phyloP scores from a whole-genome alignment of 2,329 filamentous ascomycete species.

The Pleurostoma richardsiae region DNA sequence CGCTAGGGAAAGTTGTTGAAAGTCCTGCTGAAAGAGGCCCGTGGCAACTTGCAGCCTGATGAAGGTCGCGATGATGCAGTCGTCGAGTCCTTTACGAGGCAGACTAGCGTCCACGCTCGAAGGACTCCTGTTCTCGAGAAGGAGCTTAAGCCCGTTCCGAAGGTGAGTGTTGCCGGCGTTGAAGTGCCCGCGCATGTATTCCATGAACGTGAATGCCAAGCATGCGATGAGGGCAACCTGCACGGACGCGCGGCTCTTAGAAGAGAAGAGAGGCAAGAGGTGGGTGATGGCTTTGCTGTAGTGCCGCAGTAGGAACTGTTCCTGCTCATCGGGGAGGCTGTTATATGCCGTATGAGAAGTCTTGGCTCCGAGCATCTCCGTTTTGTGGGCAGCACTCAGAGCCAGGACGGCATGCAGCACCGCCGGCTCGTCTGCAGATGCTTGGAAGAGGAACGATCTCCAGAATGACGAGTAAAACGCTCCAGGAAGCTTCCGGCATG shows the following conservation, averaged over 20 bases:
- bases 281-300: constrained; percentile 32
- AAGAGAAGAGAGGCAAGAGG: constrained; percentile 20
- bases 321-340: neutral
- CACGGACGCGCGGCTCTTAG: constrained; percentile 17
- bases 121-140: constrained; percentile 12
- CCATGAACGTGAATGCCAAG: constrained; percentile 31
- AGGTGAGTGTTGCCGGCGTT: constrained; percentile 20
- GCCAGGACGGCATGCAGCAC: constrained; percentile 35
- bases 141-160: constrained; percentile 20
- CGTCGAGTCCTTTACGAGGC: constrained; percentile 5
- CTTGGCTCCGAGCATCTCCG: constrained; percentile 6
- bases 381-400: constrained; percentile 27
- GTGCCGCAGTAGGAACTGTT: constrained; percentile 22
- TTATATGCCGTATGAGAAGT: no score
- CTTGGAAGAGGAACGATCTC: constrained; percentile 30
- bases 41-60: constrained; percentile 11
- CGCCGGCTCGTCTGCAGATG: constrained; percentile 28
- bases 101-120: neutral
- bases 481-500: constrained; percentile 26
- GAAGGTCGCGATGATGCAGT: constrained; percentile 16
- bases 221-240: constrained; percentile 34
- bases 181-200: constrained; percentile 28
- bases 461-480: constrained; percentile 29
- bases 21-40: no score
- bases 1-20: no score